Conservation (phyloP, 2,329 filamentous ascomycete genomes). For the Lasiodiplodia theobromae region DNA sequence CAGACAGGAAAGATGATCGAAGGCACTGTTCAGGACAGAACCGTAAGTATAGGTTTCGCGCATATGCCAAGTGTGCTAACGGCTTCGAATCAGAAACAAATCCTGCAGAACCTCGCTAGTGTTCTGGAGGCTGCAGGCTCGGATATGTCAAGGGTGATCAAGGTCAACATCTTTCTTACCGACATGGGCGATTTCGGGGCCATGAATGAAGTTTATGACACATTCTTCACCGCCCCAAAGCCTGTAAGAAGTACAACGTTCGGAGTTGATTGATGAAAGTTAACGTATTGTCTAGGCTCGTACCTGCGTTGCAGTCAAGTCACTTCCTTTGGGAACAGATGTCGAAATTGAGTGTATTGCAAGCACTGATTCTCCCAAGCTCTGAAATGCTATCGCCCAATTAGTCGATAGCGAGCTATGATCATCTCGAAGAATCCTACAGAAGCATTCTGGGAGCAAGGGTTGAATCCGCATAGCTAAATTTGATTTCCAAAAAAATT, state of each 20-base stretch:
- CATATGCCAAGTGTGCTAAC: neutral
- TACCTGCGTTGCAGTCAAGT: slow-evolving; percentile 33
- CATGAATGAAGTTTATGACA: slow-evolving; percentile 41
- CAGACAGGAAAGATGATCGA: slow-evolving; percentile 12
- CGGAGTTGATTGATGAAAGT: neutral
- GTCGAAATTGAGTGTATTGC: slow-evolving; percentile 41
- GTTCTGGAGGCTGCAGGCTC: slow-evolving; percentile 38
- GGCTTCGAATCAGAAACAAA: neutral
- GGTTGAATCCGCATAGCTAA: too few species aligned
- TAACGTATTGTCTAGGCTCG: neutral
- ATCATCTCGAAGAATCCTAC: too few species aligned
- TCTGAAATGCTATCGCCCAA: neutral
- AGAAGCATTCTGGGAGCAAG: too few species aligned
- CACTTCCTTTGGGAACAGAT: slow-evolving; percentile 35
- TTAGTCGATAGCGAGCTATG: too few species aligned
- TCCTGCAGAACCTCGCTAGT: neutral
- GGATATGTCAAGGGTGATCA: slow-evolving; percentile 38
- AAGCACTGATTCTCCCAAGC: neutral
- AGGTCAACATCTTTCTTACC: slow-evolving; percentile 41
- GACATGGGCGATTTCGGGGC: slow-evolving; percentile 41
- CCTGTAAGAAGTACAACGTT: neutral
- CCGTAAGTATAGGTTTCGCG: neutral
- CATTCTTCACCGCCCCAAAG: slow-evolving; percentile 22
- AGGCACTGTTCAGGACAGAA: slow-evolving; percentile 5
- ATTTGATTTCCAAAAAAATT: too few species aligned